Evolutionary conservation across 495 filamentous ascomycete species (phyloP).

Genomic region (Neurospora pannonica): DNA sequence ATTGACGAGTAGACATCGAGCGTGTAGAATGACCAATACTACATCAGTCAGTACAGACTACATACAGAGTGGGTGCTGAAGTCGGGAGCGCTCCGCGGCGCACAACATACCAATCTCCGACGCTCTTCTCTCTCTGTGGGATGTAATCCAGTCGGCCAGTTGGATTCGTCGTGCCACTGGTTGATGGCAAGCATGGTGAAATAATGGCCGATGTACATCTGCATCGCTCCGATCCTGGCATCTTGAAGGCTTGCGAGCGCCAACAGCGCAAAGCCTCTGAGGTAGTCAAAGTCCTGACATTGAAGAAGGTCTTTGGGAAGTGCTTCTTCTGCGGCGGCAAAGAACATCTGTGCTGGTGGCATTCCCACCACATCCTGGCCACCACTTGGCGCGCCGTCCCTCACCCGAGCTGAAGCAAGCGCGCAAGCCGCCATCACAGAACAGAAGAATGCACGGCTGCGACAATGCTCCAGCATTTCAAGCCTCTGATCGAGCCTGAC

Average conservation of each 20-base stretch:
- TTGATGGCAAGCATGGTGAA: constrained; percentile 36
- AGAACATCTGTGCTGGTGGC: constrained; percentile 37
- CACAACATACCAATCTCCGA: constrained; percentile 32
- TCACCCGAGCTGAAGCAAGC: constrained; percentile 33
- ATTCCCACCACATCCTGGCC: constrained; percentile 6
- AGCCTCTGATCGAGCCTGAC: constrained; percentile 29
- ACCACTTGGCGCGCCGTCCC: constrained; percentile 34
- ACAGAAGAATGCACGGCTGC: constrained; percentile 35
- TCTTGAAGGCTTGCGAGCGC: constrained; percentile 40
- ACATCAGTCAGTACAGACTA: constrained; percentile 2
- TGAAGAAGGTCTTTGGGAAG: constrained; percentile 26
- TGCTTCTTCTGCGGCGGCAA: constrained; percentile 31
- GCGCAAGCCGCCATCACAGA: constrained; percentile 42
- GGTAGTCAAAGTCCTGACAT: constrained; percentile 32
- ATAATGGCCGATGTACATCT: constrained; percentile 39
- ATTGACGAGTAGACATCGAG: constrained; percentile 41
- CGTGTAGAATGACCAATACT: constrained; percentile 48
- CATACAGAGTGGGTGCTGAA: background rate
- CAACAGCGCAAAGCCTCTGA: constrained; percentile 38
- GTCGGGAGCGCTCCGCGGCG: background rate
- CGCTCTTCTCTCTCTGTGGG: constrained; percentile 38
- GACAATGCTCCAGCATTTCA: constrained; percentile 29
- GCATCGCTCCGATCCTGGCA: constrained; percentile 36
- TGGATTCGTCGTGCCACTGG: constrained; percentile 38
- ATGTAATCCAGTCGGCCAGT: constrained; percentile 37